Evolutionary conservation across 169 alveolate genomes (phyloP).

Genomic region (Cryptosporidium sp.): DNA sequence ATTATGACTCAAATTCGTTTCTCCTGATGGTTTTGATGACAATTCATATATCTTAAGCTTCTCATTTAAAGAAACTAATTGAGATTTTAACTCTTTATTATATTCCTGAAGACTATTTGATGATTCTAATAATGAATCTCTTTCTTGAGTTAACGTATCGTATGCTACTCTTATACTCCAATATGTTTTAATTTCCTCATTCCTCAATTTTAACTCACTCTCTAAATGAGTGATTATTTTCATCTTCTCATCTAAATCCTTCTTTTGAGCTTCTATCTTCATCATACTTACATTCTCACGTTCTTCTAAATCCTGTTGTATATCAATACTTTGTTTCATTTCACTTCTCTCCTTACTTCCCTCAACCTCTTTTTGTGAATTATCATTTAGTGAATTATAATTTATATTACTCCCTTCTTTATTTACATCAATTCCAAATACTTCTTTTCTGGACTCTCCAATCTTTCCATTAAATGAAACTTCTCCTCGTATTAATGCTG

Average conservation of each 20-base stretch:
- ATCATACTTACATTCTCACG: not conserved
- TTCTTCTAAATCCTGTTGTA: not conserved
- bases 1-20: not conserved
- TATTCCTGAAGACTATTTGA: constrained; percentile 35
- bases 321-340: not conserved
- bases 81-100: constrained; percentile 31
- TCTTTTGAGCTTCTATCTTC: constrained; percentile 14
- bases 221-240: constrained; percentile 69
- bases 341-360: not conserved
- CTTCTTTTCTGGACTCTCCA: not conserved
- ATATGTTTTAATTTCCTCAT: constrained; percentile 64
- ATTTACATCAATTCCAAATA: too few relatives aligned
- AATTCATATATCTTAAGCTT: constrained; percentile 27
- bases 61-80: constrained; percentile 11
- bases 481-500: not conserved
- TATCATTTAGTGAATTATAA: too few relatives aligned
- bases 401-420: too few relatives aligned
- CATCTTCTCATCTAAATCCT: constrained; percentile 56
- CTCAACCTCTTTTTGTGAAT: not conserved
- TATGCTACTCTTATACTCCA: constrained; percentile 76
- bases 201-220: constrained; percentile 51
- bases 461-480: not conserved
- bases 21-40: not conserved
- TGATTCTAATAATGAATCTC: constrained; percentile 57
- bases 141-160: constrained; percentile 67